These are phyloP conservation scores for Dendrostoma leiphaemia DNA, from an alignment of 2,329 filamentous ascomycete species.

Conservation along the genomic window DNA sequence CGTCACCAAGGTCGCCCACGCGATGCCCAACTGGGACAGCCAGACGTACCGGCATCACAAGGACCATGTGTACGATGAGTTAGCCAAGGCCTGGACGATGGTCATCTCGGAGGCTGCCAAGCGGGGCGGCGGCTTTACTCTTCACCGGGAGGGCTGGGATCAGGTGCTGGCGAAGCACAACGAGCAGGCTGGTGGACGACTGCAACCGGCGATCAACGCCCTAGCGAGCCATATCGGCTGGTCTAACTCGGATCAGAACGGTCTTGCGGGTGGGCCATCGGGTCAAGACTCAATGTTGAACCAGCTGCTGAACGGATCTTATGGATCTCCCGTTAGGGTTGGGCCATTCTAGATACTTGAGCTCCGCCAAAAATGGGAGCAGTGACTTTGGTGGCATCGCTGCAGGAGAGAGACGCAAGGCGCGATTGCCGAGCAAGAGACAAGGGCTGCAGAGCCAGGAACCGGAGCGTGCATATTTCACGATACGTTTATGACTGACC, in stretches of 20 bases:
- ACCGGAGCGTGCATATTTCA: not conserved
- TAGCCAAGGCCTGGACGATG: slow-evolving; percentile 87
- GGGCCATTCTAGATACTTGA: slow-evolving; percentile 54
- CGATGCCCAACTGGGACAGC: slow-evolving; percentile 86
- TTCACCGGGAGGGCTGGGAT: slow-evolving; percentile 92
- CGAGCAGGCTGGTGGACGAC: slow-evolving; percentile 76
- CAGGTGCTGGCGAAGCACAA: slow-evolving; percentile 85
- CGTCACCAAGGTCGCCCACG: slow-evolving; percentile 86
- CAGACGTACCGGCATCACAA: slow-evolving; percentile 89
- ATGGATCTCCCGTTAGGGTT: slow-evolving; percentile 58
- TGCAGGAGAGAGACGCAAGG: not conserved
- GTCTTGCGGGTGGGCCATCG: slow-evolving; percentile 24
- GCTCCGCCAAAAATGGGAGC: not conserved
- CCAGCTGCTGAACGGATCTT: slow-evolving; percentile 60
- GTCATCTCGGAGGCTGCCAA: slow-evolving; percentile 91
- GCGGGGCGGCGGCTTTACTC: slow-evolving; percentile 81
- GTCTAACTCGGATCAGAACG: slow-evolving; percentile 54
- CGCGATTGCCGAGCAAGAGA: not conserved
- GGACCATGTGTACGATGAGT: slow-evolving; percentile 93
- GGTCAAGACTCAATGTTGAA: slow-evolving; percentile 59
- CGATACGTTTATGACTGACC: not conserved
- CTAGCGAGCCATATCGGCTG: slow-evolving; percentile 74
- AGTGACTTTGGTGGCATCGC: not conserved
- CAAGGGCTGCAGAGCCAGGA: not conserved
- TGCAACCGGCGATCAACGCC: slow-evolving; percentile 76